phyloP scores from a whole-genome alignment of 108 stramenopile species.

The Stephanodiscus triporus region DNA sequence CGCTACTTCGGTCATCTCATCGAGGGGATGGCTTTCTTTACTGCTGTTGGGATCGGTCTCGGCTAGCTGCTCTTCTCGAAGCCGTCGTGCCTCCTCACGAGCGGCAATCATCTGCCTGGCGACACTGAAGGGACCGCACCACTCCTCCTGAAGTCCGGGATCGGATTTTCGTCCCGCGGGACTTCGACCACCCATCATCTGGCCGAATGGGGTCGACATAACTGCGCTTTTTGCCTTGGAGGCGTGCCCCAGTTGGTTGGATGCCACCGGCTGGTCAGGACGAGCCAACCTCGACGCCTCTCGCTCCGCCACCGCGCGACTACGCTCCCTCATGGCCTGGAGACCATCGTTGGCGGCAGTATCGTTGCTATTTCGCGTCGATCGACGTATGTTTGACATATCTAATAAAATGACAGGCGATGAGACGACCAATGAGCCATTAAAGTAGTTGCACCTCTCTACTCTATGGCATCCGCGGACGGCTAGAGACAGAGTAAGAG shows the following conservation, averaged over 20 bases:
- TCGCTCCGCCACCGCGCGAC: conserved; percentile 82
- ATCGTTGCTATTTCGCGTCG: conserved; percentile 6
- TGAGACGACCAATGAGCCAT: too few species aligned
- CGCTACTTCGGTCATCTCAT: conserved; percentile 54
- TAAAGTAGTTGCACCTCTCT: too few species aligned
- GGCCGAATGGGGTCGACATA: conserved; percentile 73
- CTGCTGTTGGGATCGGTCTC: conserved; percentile 44
- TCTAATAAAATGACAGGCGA: too few species aligned
- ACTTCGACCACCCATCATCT: conserved; percentile 29
- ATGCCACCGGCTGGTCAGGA: conserved; percentile 46
- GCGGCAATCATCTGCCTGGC: conserved; percentile 84
- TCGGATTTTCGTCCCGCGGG: conserved; percentile 20
- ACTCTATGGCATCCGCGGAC: too few species aligned
- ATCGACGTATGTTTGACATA: conserved; percentile 4
- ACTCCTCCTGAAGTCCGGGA: conserved; percentile 45
- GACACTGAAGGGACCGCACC: conserved; percentile 87
- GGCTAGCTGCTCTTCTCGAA: conserved; percentile 49
- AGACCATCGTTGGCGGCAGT: conserved; percentile 76
- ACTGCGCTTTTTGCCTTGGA: conserved; percentile 72
- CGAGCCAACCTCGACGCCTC: conserved; percentile 77
- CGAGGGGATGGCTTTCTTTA: conserved; percentile 72
- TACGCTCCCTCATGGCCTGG: conserved; percentile 60
- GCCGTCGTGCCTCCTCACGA: conserved; percentile 71
- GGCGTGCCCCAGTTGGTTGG: conserved; percentile 58
- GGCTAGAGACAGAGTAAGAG: too few species aligned